Evolutionary conservation across 768 basidiomycete species (phyloP), one percentile per base, ranked within the genome.

Genomic region (Wakefieldia striispora): DNA sequence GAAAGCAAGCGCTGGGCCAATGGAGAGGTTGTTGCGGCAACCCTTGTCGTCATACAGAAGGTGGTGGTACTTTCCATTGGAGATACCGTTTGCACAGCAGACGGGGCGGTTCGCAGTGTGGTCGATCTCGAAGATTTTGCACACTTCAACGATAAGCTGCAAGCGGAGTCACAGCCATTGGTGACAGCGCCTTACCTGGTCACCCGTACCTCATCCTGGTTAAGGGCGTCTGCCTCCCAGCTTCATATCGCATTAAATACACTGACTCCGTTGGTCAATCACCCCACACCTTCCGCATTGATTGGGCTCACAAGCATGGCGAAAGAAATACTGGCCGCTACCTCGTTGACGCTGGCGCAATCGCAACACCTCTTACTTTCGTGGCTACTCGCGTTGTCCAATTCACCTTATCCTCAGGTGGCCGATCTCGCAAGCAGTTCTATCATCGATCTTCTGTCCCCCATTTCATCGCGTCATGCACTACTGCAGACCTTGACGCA

Each of bases 241-340:
- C 70, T 98, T 11, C 81, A 88, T 40, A 85, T 91, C 20, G 91
- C 93, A 8, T 64, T 97, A 44, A 88, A 91, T 56, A 73, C 85
- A 0, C 71, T 97, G 17, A 79, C 86, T 1, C 77, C 86, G 1
- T 74, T 92, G 12, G 68, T 87, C 12, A 76, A 79, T 3, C 92
- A 95, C 61, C 82, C 86, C 12, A 88, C 80, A 1, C 75, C 86
- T 3, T 66, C 72, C 4, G 91, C 88, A 6, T 78, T 88, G 13
- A 54, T 68, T 19, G 81, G 81, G 0, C 70, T 95, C 9, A 70
- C 72, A 23, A 60, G 68, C 1, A 78, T 91, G 59, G 83, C 88
- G 3, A 66, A 71, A 4, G 55, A 67, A 14, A 64, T 91, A 31
- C 70, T 91, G n/a, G 61, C 60, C 11, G 59, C 70, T 3, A 86